Conservation (phyloP, 2,329 filamentous ascomycete genomes). For the Cladorrhinum sp. region DNA sequence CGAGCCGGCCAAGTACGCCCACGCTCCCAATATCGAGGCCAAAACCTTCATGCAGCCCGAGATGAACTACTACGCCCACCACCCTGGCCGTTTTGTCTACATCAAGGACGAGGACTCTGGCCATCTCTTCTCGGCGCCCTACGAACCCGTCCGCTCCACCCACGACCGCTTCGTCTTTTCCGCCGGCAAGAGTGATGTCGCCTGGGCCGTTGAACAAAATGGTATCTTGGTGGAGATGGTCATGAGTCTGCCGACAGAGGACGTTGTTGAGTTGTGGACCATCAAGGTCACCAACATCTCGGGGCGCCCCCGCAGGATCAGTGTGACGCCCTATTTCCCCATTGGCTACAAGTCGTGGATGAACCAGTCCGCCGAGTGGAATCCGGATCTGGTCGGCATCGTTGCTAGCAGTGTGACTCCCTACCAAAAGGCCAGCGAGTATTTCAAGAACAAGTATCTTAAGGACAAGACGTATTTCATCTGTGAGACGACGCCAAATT, state of each 20-base stretch:
- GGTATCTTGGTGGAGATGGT: constrained; percentile 52
- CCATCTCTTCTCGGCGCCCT: constrained; percentile 52
- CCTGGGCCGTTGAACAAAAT: constrained; percentile 51
- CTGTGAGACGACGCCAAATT: constrained; percentile 48
- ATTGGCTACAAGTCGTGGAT: constrained; percentile 62
- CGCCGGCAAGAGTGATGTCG: constrained; percentile 52
- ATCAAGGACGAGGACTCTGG: constrained; percentile 53
- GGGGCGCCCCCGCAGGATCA: constrained; percentile 43
- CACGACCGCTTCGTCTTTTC: constrained; percentile 51
- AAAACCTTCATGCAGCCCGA: constrained; percentile 61
- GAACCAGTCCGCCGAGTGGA: constrained; percentile 56
- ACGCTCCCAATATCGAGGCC: constrained; percentile 55
- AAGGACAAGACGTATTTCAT: constrained; percentile 58
- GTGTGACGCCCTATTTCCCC: constrained; percentile 55
- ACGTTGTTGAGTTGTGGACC: constrained; percentile 55
- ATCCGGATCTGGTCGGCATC: constrained; percentile 45
- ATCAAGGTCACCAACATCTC: constrained; percentile 51
- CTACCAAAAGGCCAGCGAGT: constrained; percentile 56
- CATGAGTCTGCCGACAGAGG: constrained; percentile 49
- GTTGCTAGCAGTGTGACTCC: constrained; percentile 53
- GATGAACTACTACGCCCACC: constrained; percentile 56
- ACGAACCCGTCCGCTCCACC: constrained; percentile 50
- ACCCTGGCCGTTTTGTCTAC: constrained; percentile 58
- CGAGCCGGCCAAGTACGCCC: constrained; percentile 58
- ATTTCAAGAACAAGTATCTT: constrained; percentile 54